Evolutionary conservation across 305 asterid genomes (phyloP), one percentile per base, ranked within the genome.

Genomic region (Nicotiana rustica): DNA sequence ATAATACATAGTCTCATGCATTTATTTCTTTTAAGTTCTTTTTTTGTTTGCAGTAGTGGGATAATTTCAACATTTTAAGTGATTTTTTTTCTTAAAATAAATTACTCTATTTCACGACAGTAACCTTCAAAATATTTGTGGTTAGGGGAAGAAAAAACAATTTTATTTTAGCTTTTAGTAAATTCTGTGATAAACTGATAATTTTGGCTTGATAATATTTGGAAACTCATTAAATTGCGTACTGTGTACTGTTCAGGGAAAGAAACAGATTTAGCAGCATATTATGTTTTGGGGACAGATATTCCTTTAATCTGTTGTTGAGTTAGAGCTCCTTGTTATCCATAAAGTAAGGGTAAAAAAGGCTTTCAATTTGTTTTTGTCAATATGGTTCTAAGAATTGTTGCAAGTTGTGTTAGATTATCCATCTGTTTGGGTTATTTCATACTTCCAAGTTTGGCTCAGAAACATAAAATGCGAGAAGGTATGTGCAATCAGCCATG

Each of bases 241-340:
- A 55, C 5, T 1, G 5, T 55, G 59, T 55, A 12, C 5, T 14
- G 59, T 55, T 12, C 1, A 6, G 6, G 3, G 7, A 17, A 6
- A 57, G 18, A 17, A 0, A 25, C 10, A 65, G 36, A 19, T 47
- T 41, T n/a, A 10, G 35, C 57, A 69, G 21, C 18, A 71, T 49
- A 68, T 44, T 71, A 44, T 73, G 62, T n/a, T 73, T 71, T 73
- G 59, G 64, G 31, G 57, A 17, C 14, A 73, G 62, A 25, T 49
- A 59, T 73, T 73, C 79, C 17, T 14, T 73, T 49, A 25, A 49
- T 21, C 13, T 49, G 14, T 49, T 73, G 41, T 47, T 13, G 79
- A 25, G 79, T 73, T 49, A 25, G 62, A 73, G 64, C 79, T 49
- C 15, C 64, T 44, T 73, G 79, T 25, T 73, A 47, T 49, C 10